Conservation (phyloP, 73 alveolate genomes). For the Urostyla sp. region DNA sequence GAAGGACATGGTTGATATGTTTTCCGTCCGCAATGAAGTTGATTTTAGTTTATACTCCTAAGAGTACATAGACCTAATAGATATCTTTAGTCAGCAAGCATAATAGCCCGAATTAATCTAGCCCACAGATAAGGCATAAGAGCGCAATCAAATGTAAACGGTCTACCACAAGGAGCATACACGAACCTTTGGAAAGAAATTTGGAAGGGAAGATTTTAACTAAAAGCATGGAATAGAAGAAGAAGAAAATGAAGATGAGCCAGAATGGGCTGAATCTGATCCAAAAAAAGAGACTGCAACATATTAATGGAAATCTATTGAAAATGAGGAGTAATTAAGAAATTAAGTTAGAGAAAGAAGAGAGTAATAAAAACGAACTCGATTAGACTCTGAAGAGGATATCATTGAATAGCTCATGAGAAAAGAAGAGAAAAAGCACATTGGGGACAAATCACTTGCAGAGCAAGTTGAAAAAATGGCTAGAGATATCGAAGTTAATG, state of each 20-base stretch:
- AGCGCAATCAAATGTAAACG: neutral
- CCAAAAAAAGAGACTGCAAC: slow-evolving; percentile 25
- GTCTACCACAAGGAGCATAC: neutral
- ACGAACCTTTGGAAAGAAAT: neutral
- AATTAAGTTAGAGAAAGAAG: slow-evolving; percentile 18
- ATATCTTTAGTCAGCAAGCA: slow-evolving; percentile 4
- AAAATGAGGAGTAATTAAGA: slow-evolving; percentile 23
- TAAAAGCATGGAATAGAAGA: slow-evolving; percentile 2
- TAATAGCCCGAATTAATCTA: slow-evolving; percentile 6
- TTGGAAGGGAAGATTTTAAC: slow-evolving; percentile 1
- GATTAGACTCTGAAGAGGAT: slow-evolving; percentile 1
- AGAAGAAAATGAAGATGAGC: slow-evolving; percentile 56
- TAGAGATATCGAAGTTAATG: slow-evolving; percentile 23
- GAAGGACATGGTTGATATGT: too few species aligned
- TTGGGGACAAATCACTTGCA: slow-evolving; percentile 5
- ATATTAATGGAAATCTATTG: slow-evolving; percentile 35
- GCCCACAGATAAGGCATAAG: neutral
- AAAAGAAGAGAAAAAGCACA: slow-evolving; percentile 6
- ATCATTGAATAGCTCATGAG: slow-evolving; percentile 11
- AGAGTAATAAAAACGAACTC: slow-evolving; percentile 13
- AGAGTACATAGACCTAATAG: too few species aligned
- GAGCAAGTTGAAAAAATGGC: slow-evolving; percentile 9
- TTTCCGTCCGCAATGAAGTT: too few species aligned
- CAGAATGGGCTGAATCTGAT: slow-evolving; percentile 53
- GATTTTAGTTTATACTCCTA: too few species aligned